phyloP scores from a whole-genome alignment of 768 basidiomycete genomes.

The Phylloporus arenicola region DNA sequence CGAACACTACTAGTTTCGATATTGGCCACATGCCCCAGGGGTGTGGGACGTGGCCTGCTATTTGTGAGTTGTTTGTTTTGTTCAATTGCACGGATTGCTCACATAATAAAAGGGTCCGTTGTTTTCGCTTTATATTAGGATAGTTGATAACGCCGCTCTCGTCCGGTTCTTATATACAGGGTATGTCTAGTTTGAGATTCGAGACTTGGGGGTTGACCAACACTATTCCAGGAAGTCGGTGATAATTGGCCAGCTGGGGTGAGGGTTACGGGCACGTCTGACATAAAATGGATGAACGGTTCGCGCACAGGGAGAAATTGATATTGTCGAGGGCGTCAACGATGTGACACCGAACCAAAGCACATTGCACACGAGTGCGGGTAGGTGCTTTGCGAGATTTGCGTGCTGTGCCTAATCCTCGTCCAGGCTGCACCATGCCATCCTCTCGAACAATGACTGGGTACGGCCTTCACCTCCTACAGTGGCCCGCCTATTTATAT shows the following conservation, averaged over 20 bases:
- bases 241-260: constrained; percentile 23
- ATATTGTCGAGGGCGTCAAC: constrained; percentile 34
- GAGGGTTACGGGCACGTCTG: neutral
- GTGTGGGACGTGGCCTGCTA: constrained; percentile 37
- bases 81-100: neutral
- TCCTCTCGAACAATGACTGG: constrained; percentile 28
- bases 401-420: neutral
- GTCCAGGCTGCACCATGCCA: constrained; percentile 29
- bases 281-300: neutral
- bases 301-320: constrained; percentile 24
- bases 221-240: constrained; percentile 21
- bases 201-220: neutral
- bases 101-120: constrained; percentile 22
- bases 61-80: constrained; percentile 23
- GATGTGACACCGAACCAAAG: constrained; percentile 23
- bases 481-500: neutral
- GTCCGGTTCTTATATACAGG: constrained; percentile 12
- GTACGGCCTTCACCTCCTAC: constrained; percentile 8
- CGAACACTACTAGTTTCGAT: constrained; percentile 28
- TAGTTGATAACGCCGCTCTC: neutral
- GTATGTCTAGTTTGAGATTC: constrained; percentile 10
- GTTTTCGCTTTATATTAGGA: neutral
- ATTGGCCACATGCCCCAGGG: constrained; percentile 35
- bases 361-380: constrained; percentile 26
- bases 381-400: constrained; percentile 6